Conservation (phyloP, 1,139 yeast species). For the Arxiozyma heterogenica region DNA sequence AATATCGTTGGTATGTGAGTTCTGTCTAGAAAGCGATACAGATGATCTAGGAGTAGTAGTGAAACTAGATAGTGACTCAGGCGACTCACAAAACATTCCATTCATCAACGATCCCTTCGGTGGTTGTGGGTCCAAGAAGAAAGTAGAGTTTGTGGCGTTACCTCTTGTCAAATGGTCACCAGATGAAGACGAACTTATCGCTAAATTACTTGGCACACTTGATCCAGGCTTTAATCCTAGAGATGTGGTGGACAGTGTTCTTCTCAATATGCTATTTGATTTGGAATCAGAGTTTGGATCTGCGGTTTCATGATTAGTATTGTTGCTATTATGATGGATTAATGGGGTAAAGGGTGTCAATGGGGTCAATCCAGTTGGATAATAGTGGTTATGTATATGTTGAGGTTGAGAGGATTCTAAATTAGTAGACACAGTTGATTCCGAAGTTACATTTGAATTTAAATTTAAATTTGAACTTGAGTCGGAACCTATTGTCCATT, state of each 20-base stretch:
- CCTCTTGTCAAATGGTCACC: neutral
- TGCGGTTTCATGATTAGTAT: constrained; percentile 9
- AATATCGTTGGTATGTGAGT: constrained; percentile 9
- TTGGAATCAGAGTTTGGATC: constrained; percentile 4
- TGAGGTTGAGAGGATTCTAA: neutral
- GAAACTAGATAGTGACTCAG: constrained; percentile 24
- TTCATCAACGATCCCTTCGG: constrained; percentile 27
- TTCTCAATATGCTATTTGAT: constrained; percentile 22
- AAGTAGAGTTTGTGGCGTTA: constrained; percentile 20
- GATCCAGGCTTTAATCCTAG: constrained; percentile 4
- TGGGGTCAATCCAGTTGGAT: constrained; percentile 3
- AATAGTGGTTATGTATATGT: neutral
- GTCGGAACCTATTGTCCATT: neutral
- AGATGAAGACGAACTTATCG: neutral
- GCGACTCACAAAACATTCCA: constrained; percentile 28
- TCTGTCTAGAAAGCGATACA: constrained; percentile 20
- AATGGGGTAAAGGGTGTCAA: constrained; percentile 2
- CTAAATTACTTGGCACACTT: neutral
- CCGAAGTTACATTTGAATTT: too few relatives aligned
- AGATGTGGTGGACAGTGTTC: constrained; percentile 27
- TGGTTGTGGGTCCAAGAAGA: constrained; percentile 28
- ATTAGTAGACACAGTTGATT: too few relatives aligned
- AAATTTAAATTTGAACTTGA: neutral
- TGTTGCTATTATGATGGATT: neutral
- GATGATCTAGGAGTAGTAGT: constrained; percentile 18